Conservation (phyloP, 768 basidiomycete genomes). For the Pleurotus eryngii region DNA sequence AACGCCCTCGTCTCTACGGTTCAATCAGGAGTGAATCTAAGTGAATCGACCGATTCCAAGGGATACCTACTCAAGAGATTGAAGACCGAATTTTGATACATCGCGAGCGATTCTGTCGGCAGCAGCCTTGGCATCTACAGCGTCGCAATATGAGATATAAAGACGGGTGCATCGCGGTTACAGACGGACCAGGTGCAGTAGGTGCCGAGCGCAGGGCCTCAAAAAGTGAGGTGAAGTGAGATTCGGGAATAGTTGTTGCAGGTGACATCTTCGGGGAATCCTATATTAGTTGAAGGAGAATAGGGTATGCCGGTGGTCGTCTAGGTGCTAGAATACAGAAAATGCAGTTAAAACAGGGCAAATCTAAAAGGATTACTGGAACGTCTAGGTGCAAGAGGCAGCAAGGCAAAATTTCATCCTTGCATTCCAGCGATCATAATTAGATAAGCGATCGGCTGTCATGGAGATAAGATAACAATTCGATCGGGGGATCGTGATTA, state of each 20-base stretch:
- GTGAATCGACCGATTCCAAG: not conserved
- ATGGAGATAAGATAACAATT: not conserved
- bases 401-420: not conserved
- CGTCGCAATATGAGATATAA: not conserved
- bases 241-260: not conserved
- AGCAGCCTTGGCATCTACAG: conserved; percentile 76
- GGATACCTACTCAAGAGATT: conserved; percentile 51
- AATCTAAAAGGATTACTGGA: not conserved
- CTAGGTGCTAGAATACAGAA: conserved; percentile 5
- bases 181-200: conserved; percentile 13
- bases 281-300: not conserved
- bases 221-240: conserved; percentile 12
- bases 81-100: conserved; percentile 59
- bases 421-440: not conserved
- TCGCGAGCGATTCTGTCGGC: conserved; percentile 78
- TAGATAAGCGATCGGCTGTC: not conserved
- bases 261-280: conserved; percentile 11
- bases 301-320: conserved; percentile 1
- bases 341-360: conserved; percentile 3
- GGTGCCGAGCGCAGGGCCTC: conserved; percentile 13
- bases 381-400: not conserved
- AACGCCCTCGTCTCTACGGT: conserved; percentile 55
- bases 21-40: not conserved
- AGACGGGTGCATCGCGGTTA: not conserved
- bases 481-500: no score